Evolutionary conservation across 2,329 filamentous ascomycete genomes (phyloP), one percentile per base, ranked within the genome.

Genomic region (Aspergillus unguis): DNA sequence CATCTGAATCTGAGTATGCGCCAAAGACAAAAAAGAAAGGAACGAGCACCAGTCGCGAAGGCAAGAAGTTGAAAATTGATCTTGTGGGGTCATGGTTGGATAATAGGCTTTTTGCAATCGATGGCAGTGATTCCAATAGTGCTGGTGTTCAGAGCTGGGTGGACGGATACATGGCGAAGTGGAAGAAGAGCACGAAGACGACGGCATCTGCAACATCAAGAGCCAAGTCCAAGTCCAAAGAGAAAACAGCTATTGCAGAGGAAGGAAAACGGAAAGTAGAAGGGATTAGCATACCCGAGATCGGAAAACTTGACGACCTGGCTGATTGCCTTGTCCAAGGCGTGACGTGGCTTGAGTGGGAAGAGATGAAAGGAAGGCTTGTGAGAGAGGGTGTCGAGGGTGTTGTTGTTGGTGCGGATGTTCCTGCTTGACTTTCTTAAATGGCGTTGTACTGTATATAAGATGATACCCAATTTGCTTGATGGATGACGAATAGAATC

Each of bases 251-350:
- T 17, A 17, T 17, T 17, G 17, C 17, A 17, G 17, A 17, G 17
- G 17, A 17, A 17, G 17, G 17, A 17, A 17, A 17, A 17, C 17
- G 17, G 17, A 17, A 17, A 17, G 48, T 65, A 58, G 41, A 9
- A 33, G 42, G 53, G 42, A 50, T 6, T 27, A 42, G 33, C 33
- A 17, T 52, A 17, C 17, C 17, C 41, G 56, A 58, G 33, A 60
- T 70, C 32, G 67, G 63, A n/a, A 94, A 94, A 70, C 69, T 92
- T 48, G 90, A 95, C 69, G 90, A 95, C 73, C 71, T 95, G 45
- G 87, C 89, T 0, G 90, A 95, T 73, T 88, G 85, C 65, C 72
- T 94, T 27, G 67, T 94, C 49, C 90, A 95, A 68, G 90, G 85
- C 2, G 77, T 90, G 53, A 85, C 88, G 2, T 92, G 87, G 84